These are phyloP conservation scores for Cantharellus anzutake DNA, from an alignment of 768 basidiomycete genomes.

Conservation along the genomic window DNA sequence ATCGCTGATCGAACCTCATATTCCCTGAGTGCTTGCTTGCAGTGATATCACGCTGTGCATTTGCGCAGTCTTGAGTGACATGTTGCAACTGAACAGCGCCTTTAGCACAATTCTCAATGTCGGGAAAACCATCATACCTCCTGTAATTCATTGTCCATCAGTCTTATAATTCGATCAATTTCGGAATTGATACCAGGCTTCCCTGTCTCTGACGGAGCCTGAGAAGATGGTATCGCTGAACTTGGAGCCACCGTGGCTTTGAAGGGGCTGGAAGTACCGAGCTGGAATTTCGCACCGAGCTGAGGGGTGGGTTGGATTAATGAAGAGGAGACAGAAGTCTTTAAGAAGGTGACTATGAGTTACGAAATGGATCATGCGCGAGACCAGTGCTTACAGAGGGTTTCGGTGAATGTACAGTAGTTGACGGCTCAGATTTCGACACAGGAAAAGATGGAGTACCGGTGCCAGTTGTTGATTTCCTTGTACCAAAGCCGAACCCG, in stretches of 20 bases:
- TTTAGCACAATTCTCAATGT: neutral
- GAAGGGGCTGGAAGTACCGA: slow-evolving; percentile 3
- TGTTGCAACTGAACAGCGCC: neutral
- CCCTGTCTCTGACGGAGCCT: slow-evolving; percentile 7
- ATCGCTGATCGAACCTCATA: slow-evolving; percentile 6
- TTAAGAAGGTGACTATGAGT: no score
- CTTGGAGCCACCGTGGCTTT: neutral
- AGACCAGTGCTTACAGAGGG: no score
- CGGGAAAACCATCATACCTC: slow-evolving; percentile 27
- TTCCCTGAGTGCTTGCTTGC: slow-evolving; percentile 6
- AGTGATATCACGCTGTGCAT: slow-evolving; percentile 18
- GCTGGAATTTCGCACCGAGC: no score
- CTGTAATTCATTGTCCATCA: slow-evolving; percentile 34
- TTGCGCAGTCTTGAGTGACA: slow-evolving; percentile 30
- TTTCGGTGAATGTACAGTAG: no score
- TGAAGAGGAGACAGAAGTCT: no score
- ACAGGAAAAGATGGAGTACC: no score
- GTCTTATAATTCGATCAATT: slow-evolving; percentile 29
- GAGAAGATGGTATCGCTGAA: slow-evolving; percentile 3
- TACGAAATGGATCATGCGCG: no score
- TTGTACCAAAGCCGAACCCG: neutral
- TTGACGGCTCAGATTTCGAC: no score
- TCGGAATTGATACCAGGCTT: slow-evolving; percentile 40
- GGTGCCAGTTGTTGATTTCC: no score
- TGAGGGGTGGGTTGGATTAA: neutral